phyloP scores from a whole-genome alignment of 2,329 filamentous ascomycete species.

The Nemania abortiva region DNA sequence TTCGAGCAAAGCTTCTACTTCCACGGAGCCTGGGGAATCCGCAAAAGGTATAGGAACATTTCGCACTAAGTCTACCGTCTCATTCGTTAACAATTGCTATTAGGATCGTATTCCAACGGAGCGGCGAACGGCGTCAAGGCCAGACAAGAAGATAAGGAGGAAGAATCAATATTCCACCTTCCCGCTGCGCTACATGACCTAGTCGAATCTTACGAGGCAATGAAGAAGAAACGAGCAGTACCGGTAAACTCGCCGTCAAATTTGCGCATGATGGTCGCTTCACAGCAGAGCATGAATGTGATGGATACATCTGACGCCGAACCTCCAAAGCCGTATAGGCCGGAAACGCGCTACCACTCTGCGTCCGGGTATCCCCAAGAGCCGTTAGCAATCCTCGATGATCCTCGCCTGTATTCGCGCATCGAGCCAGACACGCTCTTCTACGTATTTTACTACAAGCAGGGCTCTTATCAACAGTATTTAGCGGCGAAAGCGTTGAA shows the following conservation, averaged over 20 bases:
- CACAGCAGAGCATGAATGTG: slow-evolving; percentile 71
- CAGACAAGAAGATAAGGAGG: slow-evolving; percentile 56
- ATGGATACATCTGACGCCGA: slow-evolving; percentile 85
- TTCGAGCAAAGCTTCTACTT: slow-evolving; percentile 59
- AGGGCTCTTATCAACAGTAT: slow-evolving; percentile 95
- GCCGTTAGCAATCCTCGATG: slow-evolving; percentile 90
- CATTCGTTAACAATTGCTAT: slow-evolving; percentile 37
- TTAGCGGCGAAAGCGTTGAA: slow-evolving; percentile 97
- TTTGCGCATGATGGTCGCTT: slow-evolving; percentile 79
- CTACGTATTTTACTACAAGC: slow-evolving; percentile 99
- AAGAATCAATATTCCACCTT: slow-evolving; percentile 89
- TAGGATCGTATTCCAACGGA: slow-evolving; percentile 63
- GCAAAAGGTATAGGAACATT: slow-evolving; percentile 57
- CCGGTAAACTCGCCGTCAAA: slow-evolving; percentile 73
- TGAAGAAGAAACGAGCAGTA: slow-evolving; percentile 77
- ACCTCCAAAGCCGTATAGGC: slow-evolving; percentile 84
- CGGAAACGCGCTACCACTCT: slow-evolving; percentile 80
- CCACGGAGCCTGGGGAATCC: slow-evolving; percentile 58
- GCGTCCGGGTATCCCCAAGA: slow-evolving; percentile 92
- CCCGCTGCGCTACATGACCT: slow-evolving; percentile 90
- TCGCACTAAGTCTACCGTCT: background rate
- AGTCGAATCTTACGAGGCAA: slow-evolving; percentile 88
- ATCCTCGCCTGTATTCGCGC: slow-evolving; percentile 85
- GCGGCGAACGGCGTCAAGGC: slow-evolving; percentile 64
- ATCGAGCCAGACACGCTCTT: slow-evolving; percentile 97